Evolutionary conservation across 2,329 filamentous ascomycete genomes (phyloP), one percentile per base, ranked within the genome.

Genomic region (Harringtonia aguacate): DNA sequence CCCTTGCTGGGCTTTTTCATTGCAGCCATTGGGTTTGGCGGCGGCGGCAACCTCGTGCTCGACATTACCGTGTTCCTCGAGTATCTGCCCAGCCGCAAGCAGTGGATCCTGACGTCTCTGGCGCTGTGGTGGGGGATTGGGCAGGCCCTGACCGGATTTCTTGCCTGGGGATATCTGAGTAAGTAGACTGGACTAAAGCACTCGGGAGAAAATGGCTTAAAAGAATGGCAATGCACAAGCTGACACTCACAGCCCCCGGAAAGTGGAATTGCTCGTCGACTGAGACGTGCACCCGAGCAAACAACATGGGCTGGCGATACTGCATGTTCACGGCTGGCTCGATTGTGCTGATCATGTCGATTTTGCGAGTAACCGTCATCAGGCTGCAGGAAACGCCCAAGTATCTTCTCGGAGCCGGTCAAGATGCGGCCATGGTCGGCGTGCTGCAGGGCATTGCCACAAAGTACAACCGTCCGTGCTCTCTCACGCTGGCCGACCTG

Each of bases 101-200:
- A 83, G 55, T 84, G 78, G 77, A 66, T 82, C n/a, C 55, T 81
- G 14, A 81, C 76, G 1, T 64, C 77, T n/a, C 67, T 82, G 58
- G 77, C 79, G 3, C 67, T 65, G 20, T 72, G 70, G 70, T 73
- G 68, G 66, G 67, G 67, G 0, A 38, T 72, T 8, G 70, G 69
- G 3, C 66, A 71, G 51, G 60, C 68, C 6, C 57, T 70, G 43
- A 58, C 65, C n/a, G 63, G 71, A 20, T 61, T 69, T 49, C 61
- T 73, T 46, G 69, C 68, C 22, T 72, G 69, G 70, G 69, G 64
- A 0, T 73, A 70, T 46, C 52, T 72, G 51, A n/a, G n/a, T n/a
- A n/a, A n/a, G n/a, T n/a, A n/a, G n/a, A n/a, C n/a, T n/a, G n/a
- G n/a, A n/a, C n/a, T n/a, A n/a, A n/a, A n/a, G n/a, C n/a, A n/a